Evolutionary conservation across 73 alveolate species (phyloP).

Genomic region (Paraurostyla sp.): DNA sequence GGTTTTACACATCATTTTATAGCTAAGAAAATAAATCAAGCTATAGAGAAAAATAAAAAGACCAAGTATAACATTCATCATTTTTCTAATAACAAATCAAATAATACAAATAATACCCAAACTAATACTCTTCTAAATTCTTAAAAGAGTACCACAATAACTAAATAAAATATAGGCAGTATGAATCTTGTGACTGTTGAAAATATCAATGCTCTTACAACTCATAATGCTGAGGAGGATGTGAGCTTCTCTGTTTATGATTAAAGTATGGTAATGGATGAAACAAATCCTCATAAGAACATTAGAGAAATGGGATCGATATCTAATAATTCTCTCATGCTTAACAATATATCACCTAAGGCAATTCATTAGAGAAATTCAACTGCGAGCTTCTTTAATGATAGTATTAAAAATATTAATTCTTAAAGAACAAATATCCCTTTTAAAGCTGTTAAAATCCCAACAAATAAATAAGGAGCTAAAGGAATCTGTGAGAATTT

Average conservation of each 20-base stretch:
- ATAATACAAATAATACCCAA: not conserved
- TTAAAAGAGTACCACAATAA: not conserved
- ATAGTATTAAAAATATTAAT: too few relatives aligned
- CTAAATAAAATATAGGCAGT: too few relatives aligned
- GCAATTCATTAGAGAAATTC: too few relatives aligned
- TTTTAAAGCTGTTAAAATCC: too few relatives aligned
- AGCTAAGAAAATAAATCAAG: conserved; percentile 18
- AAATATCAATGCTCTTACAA: too few relatives aligned
- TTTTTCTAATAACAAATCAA: too few relatives aligned
- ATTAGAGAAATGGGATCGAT: not conserved
- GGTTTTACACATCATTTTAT: conserved; percentile 45
- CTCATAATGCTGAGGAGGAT: too few relatives aligned
- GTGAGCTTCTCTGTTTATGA: not conserved
- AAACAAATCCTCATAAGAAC: conserved; percentile 12
- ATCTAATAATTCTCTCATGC: not conserved
- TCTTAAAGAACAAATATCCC: too few relatives aligned
- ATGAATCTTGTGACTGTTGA: too few relatives aligned
- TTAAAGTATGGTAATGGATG: conserved; percentile 32
- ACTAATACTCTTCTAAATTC: not conserved
- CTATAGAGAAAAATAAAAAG: not conserved
- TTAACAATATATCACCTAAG: too few relatives aligned
- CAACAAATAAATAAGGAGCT: not conserved
- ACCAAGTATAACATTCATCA: not conserved
- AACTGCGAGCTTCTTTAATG: too few relatives aligned
- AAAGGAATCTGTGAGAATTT: conserved; percentile 8